These are phyloP conservation scores for Umbilicus rupestris DNA, from an alignment of 164 flowering plant species.

Conservation along the genomic window DNA sequence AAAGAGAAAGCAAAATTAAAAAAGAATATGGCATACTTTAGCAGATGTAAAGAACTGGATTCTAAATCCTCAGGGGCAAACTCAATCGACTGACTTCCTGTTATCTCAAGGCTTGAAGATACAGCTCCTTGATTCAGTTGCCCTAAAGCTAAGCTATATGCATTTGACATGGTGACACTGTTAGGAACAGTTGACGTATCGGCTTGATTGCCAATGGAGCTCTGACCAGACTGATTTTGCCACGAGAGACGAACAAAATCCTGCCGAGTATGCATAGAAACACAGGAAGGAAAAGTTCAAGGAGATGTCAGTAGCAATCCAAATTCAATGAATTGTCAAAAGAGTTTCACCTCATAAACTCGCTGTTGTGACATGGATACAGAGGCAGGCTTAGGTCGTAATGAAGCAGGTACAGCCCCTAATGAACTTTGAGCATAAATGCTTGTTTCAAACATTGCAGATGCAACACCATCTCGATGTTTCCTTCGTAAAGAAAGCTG, in stretches of 20 bases:
- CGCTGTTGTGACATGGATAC: constrained; percentile 80
- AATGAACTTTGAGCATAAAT: constrained; percentile 60
- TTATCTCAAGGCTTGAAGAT: constrained; percentile 39
- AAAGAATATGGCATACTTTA: constrained; percentile 26
- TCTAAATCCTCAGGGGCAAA: constrained; percentile 54
- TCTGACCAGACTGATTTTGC: constrained; percentile 79
- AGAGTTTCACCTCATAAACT: constrained; percentile 73
- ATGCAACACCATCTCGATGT: constrained; percentile 63
- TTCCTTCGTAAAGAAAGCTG: constrained; percentile 73
- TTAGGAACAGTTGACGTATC: constrained; percentile 40
- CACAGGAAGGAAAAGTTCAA: not conserved
- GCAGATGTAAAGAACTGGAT: constrained; percentile 30
- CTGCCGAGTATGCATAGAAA: constrained; percentile 22
- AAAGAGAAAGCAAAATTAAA: not conserved
- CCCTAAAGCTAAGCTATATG: constrained; percentile 41
- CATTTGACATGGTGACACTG: constrained; percentile 34
- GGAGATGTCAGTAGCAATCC: not conserved
- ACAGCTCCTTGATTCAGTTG: constrained; percentile 37
- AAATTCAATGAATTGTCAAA: not conserved
- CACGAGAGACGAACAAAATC: constrained; percentile 89
- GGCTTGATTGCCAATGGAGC: constrained; percentile 39
- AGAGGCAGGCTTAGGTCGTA: constrained; percentile 89
- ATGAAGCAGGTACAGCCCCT: constrained; percentile 72
- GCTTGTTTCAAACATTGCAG: constrained; percentile 62
- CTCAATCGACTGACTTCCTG: constrained; percentile 52